phyloP scores from a whole-genome alignment of 139 green algal species.

The Volvox reticuliferus region DNA sequence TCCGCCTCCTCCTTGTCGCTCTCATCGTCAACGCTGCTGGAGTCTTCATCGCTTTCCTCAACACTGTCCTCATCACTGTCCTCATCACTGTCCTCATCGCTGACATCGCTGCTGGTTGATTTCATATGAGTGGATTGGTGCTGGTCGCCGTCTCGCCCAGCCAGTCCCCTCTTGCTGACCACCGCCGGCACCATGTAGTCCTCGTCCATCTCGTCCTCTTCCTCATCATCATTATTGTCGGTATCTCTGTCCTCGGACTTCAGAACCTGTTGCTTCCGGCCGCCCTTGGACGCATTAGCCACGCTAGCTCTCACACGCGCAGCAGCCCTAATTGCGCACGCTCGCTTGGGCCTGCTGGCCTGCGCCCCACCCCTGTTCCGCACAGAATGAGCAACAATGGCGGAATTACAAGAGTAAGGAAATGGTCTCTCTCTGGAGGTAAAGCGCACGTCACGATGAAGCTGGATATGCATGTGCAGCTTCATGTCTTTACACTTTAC shows the following conservation, averaged over 20 bases:
- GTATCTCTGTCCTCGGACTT: neutral
- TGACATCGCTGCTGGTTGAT: neutral
- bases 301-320: neutral
- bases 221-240: conserved; percentile 11
- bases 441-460: too few relatives aligned
- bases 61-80: neutral
- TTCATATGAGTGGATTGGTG: neutral
- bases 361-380: neutral
- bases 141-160: too few relatives aligned
- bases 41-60: neutral
- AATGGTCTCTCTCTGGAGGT: too few relatives aligned
- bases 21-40: neutral
- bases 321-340: neutral
- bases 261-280: neutral
- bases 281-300: neutral
- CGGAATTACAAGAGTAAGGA: too few relatives aligned
- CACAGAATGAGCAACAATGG: too few relatives aligned
- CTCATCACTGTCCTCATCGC: neutral
- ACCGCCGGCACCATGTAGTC: neutral
- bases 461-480: too few relatives aligned
- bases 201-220: conserved; percentile 6
- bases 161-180: neutral
- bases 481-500: too few relatives aligned
- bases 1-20: neutral
- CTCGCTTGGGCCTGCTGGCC: neutral